Percentiles rank a stretch among this genome's conserved stretches.
These are phyloP conservation scores for Scenedesmus sp. DNA, from an alignment of 163 green algal species.

Conservation along the genomic window DNA sequence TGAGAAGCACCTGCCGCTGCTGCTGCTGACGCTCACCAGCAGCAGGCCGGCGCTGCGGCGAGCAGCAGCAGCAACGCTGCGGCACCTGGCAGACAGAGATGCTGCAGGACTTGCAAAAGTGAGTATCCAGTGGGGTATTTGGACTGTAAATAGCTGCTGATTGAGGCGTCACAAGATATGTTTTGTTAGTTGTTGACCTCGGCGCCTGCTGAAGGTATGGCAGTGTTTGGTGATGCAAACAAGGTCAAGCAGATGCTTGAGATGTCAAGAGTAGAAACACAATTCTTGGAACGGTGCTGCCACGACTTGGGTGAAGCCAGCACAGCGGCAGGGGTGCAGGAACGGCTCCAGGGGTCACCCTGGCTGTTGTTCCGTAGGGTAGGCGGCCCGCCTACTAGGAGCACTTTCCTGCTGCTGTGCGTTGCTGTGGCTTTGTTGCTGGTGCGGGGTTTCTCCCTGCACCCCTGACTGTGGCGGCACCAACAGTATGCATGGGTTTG, in stretches of 20 bases:
- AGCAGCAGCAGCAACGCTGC: slow-evolving; percentile 87
- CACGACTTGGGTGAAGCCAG: neutral
- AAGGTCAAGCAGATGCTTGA: too few relatives aligned
- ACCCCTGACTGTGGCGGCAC: neutral
- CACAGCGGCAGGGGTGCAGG: neutral
- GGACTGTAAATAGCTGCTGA: neutral
- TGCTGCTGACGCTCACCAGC: slow-evolving; percentile 79
- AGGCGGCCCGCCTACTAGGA: neutral
- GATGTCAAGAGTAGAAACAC: too few relatives aligned
- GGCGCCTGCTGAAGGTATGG: too few relatives aligned
- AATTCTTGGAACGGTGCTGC: neutral
- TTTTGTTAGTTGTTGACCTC: neutral
- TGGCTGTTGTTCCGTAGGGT: too few relatives aligned
- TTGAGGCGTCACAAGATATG: neutral
- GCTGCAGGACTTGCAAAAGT: slow-evolving; percentile 58
- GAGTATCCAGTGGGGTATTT: neutral
- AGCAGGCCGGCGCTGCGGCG: slow-evolving; percentile 79
- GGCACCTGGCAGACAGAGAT: slow-evolving; percentile 84
- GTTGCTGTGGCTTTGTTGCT: neutral
- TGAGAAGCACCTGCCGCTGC: slow-evolving; percentile 72
- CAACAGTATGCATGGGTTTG: neutral
- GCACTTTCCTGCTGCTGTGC: neutral
- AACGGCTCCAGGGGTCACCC: too few relatives aligned
- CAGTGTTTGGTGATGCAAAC: too few relatives aligned
- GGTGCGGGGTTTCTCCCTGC: slow-evolving; percentile 1